phyloP scores from a whole-genome alignment of 1,284 basidiomycete genomes.

The Puccinia hordei region DNA sequence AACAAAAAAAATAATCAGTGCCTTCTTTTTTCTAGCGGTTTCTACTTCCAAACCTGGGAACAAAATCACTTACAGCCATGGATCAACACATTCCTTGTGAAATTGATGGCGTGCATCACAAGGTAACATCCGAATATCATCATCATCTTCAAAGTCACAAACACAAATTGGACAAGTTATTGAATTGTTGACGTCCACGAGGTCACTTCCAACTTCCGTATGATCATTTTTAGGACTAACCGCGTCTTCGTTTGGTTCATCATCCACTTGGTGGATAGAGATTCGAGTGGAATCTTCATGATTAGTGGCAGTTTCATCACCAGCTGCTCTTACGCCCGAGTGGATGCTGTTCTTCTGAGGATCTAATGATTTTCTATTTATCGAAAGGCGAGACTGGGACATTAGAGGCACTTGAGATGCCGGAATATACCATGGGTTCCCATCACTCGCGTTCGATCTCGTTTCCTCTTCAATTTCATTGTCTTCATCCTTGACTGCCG shows the following conservation, averaged over 20 bases:
- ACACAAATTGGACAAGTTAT: constrained; percentile 93
- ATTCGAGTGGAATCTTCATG: neutral
- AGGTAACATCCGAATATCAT: constrained; percentile 81
- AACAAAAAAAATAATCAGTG: too few relatives aligned
- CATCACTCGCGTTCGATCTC: neutral
- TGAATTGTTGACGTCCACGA: constrained; percentile 60
- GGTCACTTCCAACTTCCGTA: constrained; percentile 50
- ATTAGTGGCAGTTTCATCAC: neutral
- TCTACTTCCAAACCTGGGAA: neutral
- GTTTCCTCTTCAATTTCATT: neutral
- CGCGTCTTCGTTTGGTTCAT: constrained; percentile 11
- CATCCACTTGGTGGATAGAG: neutral
- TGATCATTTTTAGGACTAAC: constrained; percentile 15
- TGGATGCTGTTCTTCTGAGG: neutral
- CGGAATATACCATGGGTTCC: neutral
- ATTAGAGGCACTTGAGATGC: constrained; percentile 6
- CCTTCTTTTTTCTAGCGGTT: neutral
- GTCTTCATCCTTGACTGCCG: constrained; percentile 14
- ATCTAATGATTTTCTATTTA: neutral
- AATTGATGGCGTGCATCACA: constrained; percentile 86
- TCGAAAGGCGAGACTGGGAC: neutral
- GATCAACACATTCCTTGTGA: constrained; percentile 70
- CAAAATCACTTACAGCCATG: constrained; percentile 69
- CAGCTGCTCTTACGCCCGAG: neutral
- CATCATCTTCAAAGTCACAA: constrained; percentile 86